Evolutionary conservation across 2,329 filamentous ascomycete genomes (phyloP).

Genomic region (Colletotrichum sp.): DNA sequence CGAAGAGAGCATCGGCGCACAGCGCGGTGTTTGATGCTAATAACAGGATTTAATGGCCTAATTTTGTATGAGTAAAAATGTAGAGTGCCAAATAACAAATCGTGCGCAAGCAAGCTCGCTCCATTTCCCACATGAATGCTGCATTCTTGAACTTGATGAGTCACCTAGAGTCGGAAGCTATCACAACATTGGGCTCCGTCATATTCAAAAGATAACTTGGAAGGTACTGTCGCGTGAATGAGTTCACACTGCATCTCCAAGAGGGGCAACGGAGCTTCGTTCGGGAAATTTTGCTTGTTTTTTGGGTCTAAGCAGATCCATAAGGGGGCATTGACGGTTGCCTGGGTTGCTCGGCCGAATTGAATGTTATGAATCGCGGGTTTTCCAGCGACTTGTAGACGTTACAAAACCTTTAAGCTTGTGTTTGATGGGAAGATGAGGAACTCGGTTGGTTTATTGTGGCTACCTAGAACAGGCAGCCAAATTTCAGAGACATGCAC

Average conservation of each 20-base stretch:
- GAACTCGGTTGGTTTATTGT: not conserved
- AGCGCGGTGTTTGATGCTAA: not conserved
- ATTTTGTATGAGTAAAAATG: not conserved
- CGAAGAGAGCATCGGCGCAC: not conserved
- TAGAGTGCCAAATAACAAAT: not conserved
- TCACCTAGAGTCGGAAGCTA: not conserved
- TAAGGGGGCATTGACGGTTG: not conserved
- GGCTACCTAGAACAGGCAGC: not conserved
- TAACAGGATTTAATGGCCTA: not conserved
- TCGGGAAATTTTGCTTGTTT: not conserved
- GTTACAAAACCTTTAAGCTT: not conserved
- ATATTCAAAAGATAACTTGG: not conserved
- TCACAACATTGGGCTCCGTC: not conserved
- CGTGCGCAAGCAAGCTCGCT: not conserved
- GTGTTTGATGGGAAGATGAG: not conserved
- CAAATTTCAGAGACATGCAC: not conserved
- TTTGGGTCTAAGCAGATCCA: not conserved
- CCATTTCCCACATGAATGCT: not conserved
- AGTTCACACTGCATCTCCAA: not conserved
- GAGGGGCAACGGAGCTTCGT: not conserved
- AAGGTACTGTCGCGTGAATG: not conserved
- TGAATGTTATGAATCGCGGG: not conserved
- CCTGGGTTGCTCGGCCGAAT: not conserved
- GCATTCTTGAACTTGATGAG: not conserved
- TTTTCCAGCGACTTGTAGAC: not conserved